Evolutionary conservation across 169 alveolate genomes (phyloP).

Genomic region (Plasmodium fragile): DNA sequence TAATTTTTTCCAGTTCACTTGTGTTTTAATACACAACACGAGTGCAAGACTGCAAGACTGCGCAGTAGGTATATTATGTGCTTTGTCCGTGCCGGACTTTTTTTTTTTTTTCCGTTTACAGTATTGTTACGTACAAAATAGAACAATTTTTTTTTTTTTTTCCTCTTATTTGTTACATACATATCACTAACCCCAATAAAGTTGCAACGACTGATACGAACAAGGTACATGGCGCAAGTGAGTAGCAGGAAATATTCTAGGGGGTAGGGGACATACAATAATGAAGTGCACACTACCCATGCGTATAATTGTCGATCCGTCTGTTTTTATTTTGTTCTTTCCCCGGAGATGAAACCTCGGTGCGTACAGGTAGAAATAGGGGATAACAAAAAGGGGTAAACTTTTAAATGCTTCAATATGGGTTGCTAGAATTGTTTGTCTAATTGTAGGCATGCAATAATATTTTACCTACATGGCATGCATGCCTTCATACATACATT

Average conservation of each 20-base stretch:
- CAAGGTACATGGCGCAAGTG: neutral
- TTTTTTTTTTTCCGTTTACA: slow-evolving; percentile 16
- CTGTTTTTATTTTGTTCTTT: slow-evolving; percentile 1
- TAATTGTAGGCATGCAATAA: neutral
- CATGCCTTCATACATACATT: neutral
- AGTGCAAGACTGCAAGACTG: neutral
- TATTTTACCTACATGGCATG: neutral
- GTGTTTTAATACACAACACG: neutral
- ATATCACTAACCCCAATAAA: neutral
- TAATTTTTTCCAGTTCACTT: neutral
- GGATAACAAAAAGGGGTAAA: neutral
- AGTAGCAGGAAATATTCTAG: neutral
- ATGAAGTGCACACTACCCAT: neutral
- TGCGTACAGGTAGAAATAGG: neutral
- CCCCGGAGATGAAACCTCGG: neutral
- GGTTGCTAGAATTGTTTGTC: neutral
- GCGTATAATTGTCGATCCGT: neutral
- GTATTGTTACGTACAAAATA: slow-evolving; percentile 16
- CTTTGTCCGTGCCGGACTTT: neutral
- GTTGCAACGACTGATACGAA: neutral
- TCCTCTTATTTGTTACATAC: slow-evolving; percentile 20
- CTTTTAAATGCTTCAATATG: neutral
- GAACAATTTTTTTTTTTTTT: slow-evolving; percentile 20
- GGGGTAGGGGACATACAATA: neutral
- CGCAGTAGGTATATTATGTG: neutral